These are phyloP conservation scores for Apiotrichum gracile DNA, from an alignment of 1,284 basidiomycete species.

Conservation along the genomic window DNA sequence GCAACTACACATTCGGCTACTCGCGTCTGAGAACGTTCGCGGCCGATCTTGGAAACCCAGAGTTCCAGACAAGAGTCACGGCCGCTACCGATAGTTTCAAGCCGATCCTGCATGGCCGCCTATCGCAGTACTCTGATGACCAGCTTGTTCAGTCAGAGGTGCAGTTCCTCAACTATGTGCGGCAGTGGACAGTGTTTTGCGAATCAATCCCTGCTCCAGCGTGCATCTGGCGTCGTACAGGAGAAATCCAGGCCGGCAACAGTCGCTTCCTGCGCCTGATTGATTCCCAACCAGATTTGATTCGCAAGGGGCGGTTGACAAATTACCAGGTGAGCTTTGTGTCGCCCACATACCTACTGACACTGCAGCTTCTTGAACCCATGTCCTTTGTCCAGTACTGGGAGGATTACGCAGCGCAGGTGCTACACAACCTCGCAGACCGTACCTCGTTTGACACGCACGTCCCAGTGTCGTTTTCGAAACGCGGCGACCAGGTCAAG, in stretches of 20 bases:
- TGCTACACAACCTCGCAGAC: constrained; percentile 10
- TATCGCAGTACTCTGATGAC: constrained; percentile 14
- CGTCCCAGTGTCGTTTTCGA: constrained; percentile 5
- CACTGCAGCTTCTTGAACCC: constrained; percentile 12
- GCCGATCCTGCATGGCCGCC: constrained; percentile 13
- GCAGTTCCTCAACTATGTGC: constrained; percentile 15
- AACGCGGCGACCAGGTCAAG: not conserved
- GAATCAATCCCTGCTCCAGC: constrained; percentile 14
- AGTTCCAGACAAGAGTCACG: constrained; percentile 6
- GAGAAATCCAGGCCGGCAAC: constrained; percentile 15
- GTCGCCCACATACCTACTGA: not conserved
- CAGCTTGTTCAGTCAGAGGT: constrained; percentile 11
- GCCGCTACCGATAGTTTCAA: constrained; percentile 15
- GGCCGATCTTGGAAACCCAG: constrained; percentile 3
- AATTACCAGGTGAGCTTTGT: constrained; percentile 12
- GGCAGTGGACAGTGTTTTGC: constrained; percentile 8
- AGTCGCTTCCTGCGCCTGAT: constrained; percentile 10
- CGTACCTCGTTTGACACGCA: constrained; percentile 11
- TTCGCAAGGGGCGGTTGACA: constrained; percentile 5
- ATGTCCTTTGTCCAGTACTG: constrained; percentile 14
- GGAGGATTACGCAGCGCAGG: constrained; percentile 14
- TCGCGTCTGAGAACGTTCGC: constrained; percentile 13
- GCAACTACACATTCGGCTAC: constrained; percentile 17
- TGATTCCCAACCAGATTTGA: constrained; percentile 3
- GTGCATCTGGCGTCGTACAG: constrained; percentile 12